phyloP scores from a whole-genome alignment of 768 basidiomycete species.

The Wakefieldia striispora region DNA sequence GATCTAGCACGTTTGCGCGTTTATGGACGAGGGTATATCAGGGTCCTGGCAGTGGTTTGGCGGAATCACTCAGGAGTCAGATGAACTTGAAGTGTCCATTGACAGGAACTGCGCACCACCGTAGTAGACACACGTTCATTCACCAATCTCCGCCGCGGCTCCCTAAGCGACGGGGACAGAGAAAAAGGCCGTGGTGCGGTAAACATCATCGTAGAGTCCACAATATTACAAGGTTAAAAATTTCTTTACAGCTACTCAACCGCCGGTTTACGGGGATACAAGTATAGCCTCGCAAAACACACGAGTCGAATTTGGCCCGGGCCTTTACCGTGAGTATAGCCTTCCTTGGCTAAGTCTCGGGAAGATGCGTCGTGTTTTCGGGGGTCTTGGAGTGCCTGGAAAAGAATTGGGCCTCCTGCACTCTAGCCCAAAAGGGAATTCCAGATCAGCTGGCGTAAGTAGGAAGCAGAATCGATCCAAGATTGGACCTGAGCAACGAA shows the following conservation, averaged over 20 bases:
- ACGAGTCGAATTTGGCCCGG: conserved; percentile 17
- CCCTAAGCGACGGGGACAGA: conserved; percentile 14
- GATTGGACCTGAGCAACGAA: conserved; percentile 29
- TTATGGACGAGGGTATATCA: conserved; percentile 10
- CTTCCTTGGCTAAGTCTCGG: conserved; percentile 26
- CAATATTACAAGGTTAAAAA: conserved; percentile 8
- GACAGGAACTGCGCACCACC: conserved; percentile 1
- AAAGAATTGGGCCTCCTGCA: conserved; percentile 21
- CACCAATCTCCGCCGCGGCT: conserved; percentile 32
- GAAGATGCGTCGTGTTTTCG: conserved; percentile 27
- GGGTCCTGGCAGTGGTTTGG: not conserved
- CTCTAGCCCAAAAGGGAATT: conserved; percentile 50
- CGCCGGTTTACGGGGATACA: conserved; percentile 10
- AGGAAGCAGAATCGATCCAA: conserved; percentile 37
- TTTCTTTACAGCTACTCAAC: conserved; percentile 13
- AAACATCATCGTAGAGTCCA: conserved; percentile 1
- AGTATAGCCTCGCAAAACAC: conserved; percentile 22
- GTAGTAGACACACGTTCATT: conserved; percentile 7
- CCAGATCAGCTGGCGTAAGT: conserved; percentile 45
- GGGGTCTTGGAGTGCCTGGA: conserved; percentile 27
- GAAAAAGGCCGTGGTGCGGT: conserved; percentile 4
- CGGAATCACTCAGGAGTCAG: not conserved
- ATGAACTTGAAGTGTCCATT: conserved; percentile 10
- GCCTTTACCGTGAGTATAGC: conserved; percentile 29
- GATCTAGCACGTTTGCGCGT: not conserved